phyloP scores from a whole-genome alignment of 108 stramenopile species.

The Schizochytrium sp. region DNA sequence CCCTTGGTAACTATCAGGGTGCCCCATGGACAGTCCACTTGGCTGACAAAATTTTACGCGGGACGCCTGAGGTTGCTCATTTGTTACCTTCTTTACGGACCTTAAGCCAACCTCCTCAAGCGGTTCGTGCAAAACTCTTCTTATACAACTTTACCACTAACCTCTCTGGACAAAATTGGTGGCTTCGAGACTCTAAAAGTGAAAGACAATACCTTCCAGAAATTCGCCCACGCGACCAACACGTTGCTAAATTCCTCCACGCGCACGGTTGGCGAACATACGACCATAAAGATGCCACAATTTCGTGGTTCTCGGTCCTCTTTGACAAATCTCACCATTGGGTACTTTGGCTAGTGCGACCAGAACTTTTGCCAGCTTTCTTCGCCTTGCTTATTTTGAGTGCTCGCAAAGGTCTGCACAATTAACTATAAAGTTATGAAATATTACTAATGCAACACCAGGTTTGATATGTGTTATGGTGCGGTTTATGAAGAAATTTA shows the following conservation, averaged over 20 bases:
- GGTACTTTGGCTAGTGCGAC: too few species aligned
- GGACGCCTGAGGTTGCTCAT: background rate
- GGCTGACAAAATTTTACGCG: constrained; percentile 70
- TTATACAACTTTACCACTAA: background rate
- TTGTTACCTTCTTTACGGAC: background rate
- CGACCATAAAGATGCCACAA: background rate
- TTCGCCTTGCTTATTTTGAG: too few species aligned
- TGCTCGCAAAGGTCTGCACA: too few species aligned
- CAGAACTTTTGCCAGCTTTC: too few species aligned
- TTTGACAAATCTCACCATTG: too few species aligned
- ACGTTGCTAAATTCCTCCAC: background rate
- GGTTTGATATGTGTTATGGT: too few species aligned
- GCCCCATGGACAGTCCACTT: constrained; percentile 78
- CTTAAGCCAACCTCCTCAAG: background rate
- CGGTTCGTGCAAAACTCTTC: background rate
- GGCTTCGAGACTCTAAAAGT: background rate
- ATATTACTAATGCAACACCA: too few species aligned
- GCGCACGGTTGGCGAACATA: constrained; percentile 22
- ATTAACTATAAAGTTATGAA: too few species aligned
- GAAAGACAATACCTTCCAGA: constrained; percentile 37
- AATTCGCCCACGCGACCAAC: background rate
- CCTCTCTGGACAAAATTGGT: background rate
- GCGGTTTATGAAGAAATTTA: too few species aligned
- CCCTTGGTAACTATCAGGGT: constrained; percentile 74
- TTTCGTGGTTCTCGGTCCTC: too few species aligned